Evolutionary conservation across 1,284 basidiomycete species (phyloP), one percentile per base, ranked within the genome.

Genomic region (Sparassis latifolia): DNA sequence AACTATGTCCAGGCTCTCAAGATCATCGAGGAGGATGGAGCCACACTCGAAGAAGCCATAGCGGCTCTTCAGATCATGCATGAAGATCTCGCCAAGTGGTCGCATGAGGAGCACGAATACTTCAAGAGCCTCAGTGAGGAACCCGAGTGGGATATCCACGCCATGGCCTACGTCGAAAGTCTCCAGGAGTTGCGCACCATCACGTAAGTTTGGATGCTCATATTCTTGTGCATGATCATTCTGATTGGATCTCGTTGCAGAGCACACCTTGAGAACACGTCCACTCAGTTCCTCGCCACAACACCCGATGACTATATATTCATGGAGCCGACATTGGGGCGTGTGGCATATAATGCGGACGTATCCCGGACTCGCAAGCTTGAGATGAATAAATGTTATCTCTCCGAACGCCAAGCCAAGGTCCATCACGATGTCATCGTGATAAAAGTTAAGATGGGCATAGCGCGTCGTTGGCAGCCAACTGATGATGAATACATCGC

Each of bases 391-490:
- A 49, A 51, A 2, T 39, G 45, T 0, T 37, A 45, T 32, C 43
- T 53, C 1, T 20, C 12, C 2, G 48, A 58, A 31, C 48, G 48
- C 4, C 30, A 49, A 10, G 38, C 42, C 29, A 12, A 20, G 2
- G n/a, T 60, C 28, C 20, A 42, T 1, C 33, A 30, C 3, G 55
- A 58, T 28, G 51, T 59, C n/a, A 40, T 33, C 28, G 45, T 37
- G 2, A 44, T 64, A n/a, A 62, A 66, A 46, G 50, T 49, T 2
- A 40, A 53, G 40, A 55, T 65, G 35, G 51, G 56, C 5, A 55
- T 63, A 12, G 38, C 9, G 0, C 12, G 30, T 3, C 52, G 56
- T 2, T 68, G 66, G 66, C 50, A 54, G 20, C 53, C 58, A 2
- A 37, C 32, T 0, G 45, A 51, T 5, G 30, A 43, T 0, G 33